Conservation (phyloP, 345 rosid genomes). For the Lepidium africanum region DNA sequence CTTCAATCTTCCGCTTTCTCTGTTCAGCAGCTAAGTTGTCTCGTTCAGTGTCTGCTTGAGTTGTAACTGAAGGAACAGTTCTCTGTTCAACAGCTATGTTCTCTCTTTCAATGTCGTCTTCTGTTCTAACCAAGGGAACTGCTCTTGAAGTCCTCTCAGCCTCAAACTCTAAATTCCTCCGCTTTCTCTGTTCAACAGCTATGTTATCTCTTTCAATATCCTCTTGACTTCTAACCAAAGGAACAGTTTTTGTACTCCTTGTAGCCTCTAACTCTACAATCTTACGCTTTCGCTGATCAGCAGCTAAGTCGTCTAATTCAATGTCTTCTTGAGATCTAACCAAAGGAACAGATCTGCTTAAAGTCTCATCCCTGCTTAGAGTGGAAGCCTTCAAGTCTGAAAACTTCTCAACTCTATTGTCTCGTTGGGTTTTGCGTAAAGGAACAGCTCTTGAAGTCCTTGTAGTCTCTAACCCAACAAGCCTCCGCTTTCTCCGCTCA, state of each 20-base stretch:
- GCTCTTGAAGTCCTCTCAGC: not conserved
- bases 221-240: not conserved
- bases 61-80: too few relatives aligned
- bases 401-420: not conserved
- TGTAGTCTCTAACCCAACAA: not conserved
- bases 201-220: conserved; percentile 15
- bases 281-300: not conserved
- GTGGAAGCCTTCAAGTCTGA: not conserved
- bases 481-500: conserved; percentile 8
- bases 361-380: too few relatives aligned
- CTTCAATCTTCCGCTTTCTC: not conserved
- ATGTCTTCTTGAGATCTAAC: too few relatives aligned
- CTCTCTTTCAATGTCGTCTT: conserved; percentile 5
- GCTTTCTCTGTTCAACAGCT: conserved; percentile 7
- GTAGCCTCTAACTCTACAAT: not conserved
- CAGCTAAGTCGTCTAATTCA: not conserved
- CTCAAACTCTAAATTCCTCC: not conserved
- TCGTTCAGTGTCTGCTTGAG: not conserved
- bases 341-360: not conserved
- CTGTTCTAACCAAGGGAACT: not conserved
- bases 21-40: conserved; percentile 9
- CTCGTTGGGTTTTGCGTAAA: not conserved
- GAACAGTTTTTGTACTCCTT: too few relatives aligned
- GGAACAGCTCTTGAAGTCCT: not conserved
- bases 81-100: conserved; percentile 12